Base-by-base conservation (phyloP, 225 moss, liverwort and hornwort species). In the Climacium dendroides region DNA sequence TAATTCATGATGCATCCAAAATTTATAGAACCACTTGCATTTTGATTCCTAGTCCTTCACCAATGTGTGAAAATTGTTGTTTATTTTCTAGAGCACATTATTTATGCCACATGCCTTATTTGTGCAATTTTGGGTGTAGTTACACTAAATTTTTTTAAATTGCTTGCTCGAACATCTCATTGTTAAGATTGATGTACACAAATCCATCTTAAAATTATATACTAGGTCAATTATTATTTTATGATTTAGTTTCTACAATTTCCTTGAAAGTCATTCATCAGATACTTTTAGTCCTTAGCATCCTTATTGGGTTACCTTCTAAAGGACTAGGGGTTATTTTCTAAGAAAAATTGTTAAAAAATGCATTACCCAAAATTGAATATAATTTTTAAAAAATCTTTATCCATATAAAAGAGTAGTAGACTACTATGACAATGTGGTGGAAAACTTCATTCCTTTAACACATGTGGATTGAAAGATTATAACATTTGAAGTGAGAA, bases 291-390 rank as follows among this genome's bases (percentile, higher is more conserved):
- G 11, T n/a, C 14, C 10, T 65, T 19, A 3, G 6, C 20, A 66
- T 66, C n/a, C 1, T n/a, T 20, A n/a, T 1, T n/a, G 4, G 65
- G 3, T 11, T 65, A 19, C 10, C 19, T 0, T 1, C 9, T 17
- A 63, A 63, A 63, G 63, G 34, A 18, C 9, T 2, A 15, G 3
- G 32, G 34, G n/a, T n/a, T 55, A 11, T 6, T 66, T n/a, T 66
- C n/a, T 1, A 22, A 37, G 13, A 23, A 0, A 37, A 37, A 23
- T 67, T 23, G 4, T 7, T 22, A 22, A n/a, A 22, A 37, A 35
- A 0, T 11, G 12, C 4, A 6, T 4, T 20, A 0, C 1, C 23
- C 13, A 23, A 7, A 67, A 39, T 13, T 69, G 23, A 69, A 39
- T 69, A 39, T 69, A n/a, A n/a, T n/a, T n/a, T n/a, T n/a, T n/a